Evolutionary conservation across 2,329 filamentous ascomycete genomes (phyloP).

Genomic region (Beauveria brongniartii): DNA sequence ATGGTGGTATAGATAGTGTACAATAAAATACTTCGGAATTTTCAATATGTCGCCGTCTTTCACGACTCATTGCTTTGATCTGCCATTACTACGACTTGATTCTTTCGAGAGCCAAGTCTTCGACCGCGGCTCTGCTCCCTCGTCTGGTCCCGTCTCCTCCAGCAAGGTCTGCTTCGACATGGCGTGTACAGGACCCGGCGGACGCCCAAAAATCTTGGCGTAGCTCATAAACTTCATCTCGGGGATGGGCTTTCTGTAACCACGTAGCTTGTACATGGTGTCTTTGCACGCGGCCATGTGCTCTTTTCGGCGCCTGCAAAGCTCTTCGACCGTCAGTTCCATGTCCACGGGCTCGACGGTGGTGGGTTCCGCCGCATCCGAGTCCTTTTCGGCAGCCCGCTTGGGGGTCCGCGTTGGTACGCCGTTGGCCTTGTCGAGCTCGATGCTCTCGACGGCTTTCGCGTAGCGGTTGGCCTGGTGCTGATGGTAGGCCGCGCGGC

Average conservation of each 20-base stretch:
- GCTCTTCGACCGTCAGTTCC: constrained; percentile 10
- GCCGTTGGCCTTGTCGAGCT: constrained; percentile 15
- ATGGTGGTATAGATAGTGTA: neutral
- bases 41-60: neutral
- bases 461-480: constrained; percentile 22
- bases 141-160: neutral
- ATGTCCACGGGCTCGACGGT: neutral
- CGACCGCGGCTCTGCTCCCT: neutral
- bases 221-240: constrained; percentile 23
- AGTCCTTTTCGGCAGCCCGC: neutral
- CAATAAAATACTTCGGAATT: neutral
- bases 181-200: neutral
- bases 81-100: neutral
- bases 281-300: constrained; percentile 20
- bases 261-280: constrained; percentile 23
- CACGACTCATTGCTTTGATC: neutral
- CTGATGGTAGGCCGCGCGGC: constrained; percentile 22
- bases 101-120: neutral
- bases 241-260: constrained; percentile 15
- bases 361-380: neutral
- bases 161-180: constrained; percentile 6
- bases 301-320: constrained; percentile 18
- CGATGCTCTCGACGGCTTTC: constrained; percentile 16
- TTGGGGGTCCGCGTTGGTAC: neutral
- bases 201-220: constrained; percentile 21